Evolutionary conservation across 331 rosid genomes (phyloP).

Genomic region (Telfairia occidentalis): DNA sequence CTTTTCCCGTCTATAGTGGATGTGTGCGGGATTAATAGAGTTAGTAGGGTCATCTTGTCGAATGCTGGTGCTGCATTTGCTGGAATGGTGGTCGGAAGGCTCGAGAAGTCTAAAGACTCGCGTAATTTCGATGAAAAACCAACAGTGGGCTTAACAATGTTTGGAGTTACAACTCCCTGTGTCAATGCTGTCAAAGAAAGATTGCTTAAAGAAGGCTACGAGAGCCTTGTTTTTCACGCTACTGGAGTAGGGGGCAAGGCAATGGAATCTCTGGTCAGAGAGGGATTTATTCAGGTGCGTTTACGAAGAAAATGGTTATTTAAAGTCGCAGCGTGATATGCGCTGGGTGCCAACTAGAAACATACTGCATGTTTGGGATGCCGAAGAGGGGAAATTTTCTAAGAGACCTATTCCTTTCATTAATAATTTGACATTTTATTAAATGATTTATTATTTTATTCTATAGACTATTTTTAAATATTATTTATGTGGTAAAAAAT

Average conservation of each 20-base stretch:
- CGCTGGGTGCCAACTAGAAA: not conserved
- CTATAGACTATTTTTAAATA: too few relatives aligned
- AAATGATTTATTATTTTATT: too few relatives aligned
- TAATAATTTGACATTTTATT: too few relatives aligned
- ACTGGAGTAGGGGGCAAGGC: slow-evolving; percentile 96
- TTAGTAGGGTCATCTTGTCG: slow-evolving; percentile 51
- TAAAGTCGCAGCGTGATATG: not conserved
- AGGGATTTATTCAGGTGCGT: slow-evolving; percentile 71
- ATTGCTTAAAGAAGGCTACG: slow-evolving; percentile 62
- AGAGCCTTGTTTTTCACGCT: slow-evolving; percentile 78
- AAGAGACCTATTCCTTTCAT: too few relatives aligned
- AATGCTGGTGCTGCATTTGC: slow-evolving; percentile 83
- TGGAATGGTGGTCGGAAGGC: slow-evolving; percentile 77
- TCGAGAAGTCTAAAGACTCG: slow-evolving; percentile 24
- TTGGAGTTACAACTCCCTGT: slow-evolving; percentile 82
- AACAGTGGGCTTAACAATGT: slow-evolving; percentile 79
- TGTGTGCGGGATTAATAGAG: slow-evolving; percentile 64
- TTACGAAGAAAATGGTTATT: not conserved
- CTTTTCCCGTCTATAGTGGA: slow-evolving; percentile 73
- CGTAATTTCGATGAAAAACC: slow-evolving; percentile 26
- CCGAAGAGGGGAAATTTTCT: too few relatives aligned
- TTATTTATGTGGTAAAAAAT: too few relatives aligned
- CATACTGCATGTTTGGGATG: not conserved
- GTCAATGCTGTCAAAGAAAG: slow-evolving; percentile 56
- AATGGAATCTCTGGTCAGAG: slow-evolving; percentile 79